Base-by-base conservation (phyloP, 2,329 filamentous ascomycete genomes). In the Colletotrichum incanum region DNA sequence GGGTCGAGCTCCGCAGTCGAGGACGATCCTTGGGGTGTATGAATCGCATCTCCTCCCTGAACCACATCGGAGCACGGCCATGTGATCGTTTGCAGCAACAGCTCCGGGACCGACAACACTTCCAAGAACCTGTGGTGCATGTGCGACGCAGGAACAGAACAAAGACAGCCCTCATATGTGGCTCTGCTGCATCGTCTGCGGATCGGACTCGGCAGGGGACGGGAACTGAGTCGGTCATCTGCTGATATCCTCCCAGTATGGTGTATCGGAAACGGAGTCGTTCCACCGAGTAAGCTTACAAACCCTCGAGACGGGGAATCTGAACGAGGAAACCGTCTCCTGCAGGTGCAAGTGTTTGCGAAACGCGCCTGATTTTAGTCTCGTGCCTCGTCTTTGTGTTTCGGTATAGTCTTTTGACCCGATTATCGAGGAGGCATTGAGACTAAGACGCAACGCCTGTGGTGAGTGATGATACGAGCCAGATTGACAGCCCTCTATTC, bases 201-300 rank as follows among this genome's bases (percentile, higher is more conserved):
- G 8, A 39, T 50, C 45, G 8, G 7, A 37, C 43, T 49, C 39
- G 60, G 45, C 31, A 62, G 34, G 31, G 34, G 60, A 23, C 9
- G 20, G 26, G 12, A 20, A 34, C 16, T 59, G 45, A 37, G 31
- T 49, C 60, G 12, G 23, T 28, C 23, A 28, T 59, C 55, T 59
- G 55, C 23, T 59, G 37, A 43, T 20, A 4, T 12, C 16, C 9
- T 43, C 14, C 37, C 26, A n/a, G 3, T 59, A n/a, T 28, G 55
- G 45, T 50, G 31, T 18, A n/a, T 49, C 14, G 43, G 18, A 28
- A 34, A 49, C 49, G 41, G n/a, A 62, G 45, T 7, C 31, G 45
- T 23, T 50, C 59, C 31, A 49, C 45, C 28, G 26, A 34, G 41
- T 47, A 47, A 60, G 41, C 28, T 47, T 52, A 23, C 45, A 58